Percentiles rank a stretch among this genome's conserved stretches.
These are phyloP conservation scores for Lathyrus tuberosus DNA, from an alignment of 306 rosid genomes.

Conservation along the genomic window DNA sequence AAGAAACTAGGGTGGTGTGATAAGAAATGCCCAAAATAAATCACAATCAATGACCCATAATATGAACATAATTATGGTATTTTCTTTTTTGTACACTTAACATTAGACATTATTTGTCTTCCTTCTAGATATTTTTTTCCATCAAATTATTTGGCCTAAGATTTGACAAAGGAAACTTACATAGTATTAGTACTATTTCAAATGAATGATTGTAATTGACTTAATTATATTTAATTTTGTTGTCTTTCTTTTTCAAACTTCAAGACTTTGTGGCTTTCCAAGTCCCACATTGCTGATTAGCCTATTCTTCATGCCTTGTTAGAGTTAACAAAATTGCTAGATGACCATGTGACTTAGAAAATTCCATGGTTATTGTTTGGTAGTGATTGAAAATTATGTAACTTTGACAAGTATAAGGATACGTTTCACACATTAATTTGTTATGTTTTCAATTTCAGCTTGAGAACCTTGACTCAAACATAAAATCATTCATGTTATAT, in stretches of 20 bases:
- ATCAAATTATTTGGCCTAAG: background rate
- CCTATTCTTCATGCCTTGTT: conserved; percentile 11
- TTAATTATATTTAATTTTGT: background rate
- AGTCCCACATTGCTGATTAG: conserved; percentile 2
- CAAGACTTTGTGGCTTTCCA: conserved; percentile 26
- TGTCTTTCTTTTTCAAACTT: conserved; percentile 22
- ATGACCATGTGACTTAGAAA: conserved; percentile 38
- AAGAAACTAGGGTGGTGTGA: too few species aligned
- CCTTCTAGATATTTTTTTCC: background rate
- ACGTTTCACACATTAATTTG: conserved; percentile 43
- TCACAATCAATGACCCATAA: conserved; percentile 1
- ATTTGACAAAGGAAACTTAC: conserved; percentile 33
- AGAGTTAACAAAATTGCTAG: conserved; percentile 23
- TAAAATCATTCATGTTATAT: conserved; percentile 47
- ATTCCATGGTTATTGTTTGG: conserved; percentile 33
- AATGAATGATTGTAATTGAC: conserved; percentile 34
- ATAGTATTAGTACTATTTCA: background rate
- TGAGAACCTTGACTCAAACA: conserved; percentile 56
- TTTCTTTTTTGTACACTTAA: conserved; percentile 11
- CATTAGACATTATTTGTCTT: background rate
- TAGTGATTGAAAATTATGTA: conserved; percentile 34
- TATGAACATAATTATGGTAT: background rate
- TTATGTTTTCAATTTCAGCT: conserved; percentile 44
- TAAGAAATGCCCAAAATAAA: too few species aligned
- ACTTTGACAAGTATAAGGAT: conserved; percentile 36